Percentiles rank a stretch among this genome's conserved stretches.
Evolutionary conservation across 768 basidiomycete species (phyloP).

Genomic region (Mycena albidolilacea): DNA sequence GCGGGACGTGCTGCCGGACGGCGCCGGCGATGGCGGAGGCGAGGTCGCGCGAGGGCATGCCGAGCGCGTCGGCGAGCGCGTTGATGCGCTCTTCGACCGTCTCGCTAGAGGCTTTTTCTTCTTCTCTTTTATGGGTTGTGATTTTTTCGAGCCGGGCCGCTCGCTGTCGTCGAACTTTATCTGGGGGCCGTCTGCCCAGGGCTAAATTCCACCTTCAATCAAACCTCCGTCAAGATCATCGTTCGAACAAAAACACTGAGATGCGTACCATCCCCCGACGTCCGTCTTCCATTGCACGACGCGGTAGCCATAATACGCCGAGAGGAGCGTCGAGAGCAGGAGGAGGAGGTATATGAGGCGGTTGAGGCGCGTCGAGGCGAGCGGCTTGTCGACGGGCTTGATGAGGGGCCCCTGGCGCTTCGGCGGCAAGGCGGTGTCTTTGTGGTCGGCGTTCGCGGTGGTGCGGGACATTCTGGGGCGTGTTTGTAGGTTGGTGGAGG

Average conservation of each 20-base stretch:
- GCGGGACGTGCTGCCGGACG: conserved; percentile 71
- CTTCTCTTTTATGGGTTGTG: conserved; percentile 8
- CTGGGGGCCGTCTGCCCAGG: conserved; percentile 55
- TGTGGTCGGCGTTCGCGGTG: conserved; percentile 3
- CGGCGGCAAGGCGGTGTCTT: conserved; percentile 36
- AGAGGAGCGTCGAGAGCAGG: conserved; percentile 56
- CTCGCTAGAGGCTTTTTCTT: conserved; percentile 28
- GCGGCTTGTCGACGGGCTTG: conserved; percentile 59
- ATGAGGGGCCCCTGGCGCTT: conserved; percentile 43
- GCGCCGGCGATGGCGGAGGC: conserved; percentile 76
- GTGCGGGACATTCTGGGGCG: background rate
- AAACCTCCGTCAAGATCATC: no score
- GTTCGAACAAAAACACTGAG: background rate
- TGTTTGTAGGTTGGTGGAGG: no score
- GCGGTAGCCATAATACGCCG: conserved; percentile 68
- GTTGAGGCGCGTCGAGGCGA: conserved; percentile 58
- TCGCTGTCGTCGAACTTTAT: conserved; percentile 10
- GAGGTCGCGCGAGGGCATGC: conserved; percentile 71
- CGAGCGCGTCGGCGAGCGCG: conserved; percentile 73
- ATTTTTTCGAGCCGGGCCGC: conserved; percentile 7
- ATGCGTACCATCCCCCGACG: conserved; percentile 67
- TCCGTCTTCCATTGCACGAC: conserved; percentile 63
- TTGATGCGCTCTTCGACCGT: conserved; percentile 71
- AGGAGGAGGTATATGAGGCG: conserved; percentile 67
- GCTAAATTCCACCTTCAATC: conserved; percentile 61